These are phyloP conservation scores for Colletotrichum gigasporum DNA, from an alignment of 2,329 filamentous ascomycete genomes.

Conservation along the genomic window DNA sequence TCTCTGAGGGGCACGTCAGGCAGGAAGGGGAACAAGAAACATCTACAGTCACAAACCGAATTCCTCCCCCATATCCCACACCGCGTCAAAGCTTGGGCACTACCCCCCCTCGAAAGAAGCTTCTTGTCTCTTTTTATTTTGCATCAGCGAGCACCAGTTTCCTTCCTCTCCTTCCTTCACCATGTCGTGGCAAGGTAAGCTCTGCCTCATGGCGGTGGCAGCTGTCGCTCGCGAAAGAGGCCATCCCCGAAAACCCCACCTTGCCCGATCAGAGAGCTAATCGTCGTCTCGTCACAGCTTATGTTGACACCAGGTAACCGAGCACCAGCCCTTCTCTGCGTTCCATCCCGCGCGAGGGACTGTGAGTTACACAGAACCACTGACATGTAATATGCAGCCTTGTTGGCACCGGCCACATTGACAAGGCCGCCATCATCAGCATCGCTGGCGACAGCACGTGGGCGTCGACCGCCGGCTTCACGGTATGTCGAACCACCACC, in stretches of 20 bases:
- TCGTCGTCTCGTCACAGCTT: conserved; percentile 48
- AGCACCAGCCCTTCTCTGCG: conserved; percentile 6
- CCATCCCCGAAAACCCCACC: conserved; percentile 26
- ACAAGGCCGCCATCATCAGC: conserved; percentile 88
- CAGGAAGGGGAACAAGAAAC: conserved; percentile 30
- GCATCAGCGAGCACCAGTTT: conserved; percentile 29
- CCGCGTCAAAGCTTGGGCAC: conserved; percentile 30
- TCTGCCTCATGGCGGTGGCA: background rate
- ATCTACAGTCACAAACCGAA: conserved; percentile 27
- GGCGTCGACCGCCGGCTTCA: conserved; percentile 77
- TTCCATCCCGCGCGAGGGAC: background rate
- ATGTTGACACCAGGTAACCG: conserved; percentile 61
- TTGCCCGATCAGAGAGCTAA: conserved; percentile 39
- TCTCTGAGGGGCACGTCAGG: conserved; percentile 29
- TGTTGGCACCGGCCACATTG: conserved; percentile 79
- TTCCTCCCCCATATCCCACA: conserved; percentile 28
- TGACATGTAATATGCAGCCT: conserved; percentile 64
- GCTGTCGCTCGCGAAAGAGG: conserved; percentile 5
- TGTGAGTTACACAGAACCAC: conserved; percentile 8
- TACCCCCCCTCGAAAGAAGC: conserved; percentile 26
- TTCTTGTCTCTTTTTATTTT: conserved; percentile 29
- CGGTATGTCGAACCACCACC: conserved; percentile 61
- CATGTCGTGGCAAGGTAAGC: conserved; percentile 81
- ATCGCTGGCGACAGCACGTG: conserved; percentile 81
- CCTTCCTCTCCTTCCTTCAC: conserved; percentile 40